Conservation (phyloP, 164 flowering plant species). For the Tetracentron sinense region DNA sequence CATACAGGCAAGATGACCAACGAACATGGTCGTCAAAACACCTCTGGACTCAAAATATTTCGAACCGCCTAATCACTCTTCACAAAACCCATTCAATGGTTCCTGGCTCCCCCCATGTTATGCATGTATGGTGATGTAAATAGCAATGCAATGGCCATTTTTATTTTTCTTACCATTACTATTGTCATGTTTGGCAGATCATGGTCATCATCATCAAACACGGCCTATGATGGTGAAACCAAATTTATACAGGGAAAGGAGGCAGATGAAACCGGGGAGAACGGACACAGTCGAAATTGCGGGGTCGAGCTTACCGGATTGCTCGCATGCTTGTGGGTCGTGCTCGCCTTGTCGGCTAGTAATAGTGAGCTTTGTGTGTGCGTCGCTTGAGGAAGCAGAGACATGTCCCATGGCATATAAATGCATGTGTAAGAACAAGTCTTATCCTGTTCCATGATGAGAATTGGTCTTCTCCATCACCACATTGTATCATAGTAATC, state of each 20-base stretch:
- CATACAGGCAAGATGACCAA: too few species aligned
- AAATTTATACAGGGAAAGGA: constrained; percentile 17
- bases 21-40: too few species aligned
- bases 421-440: constrained; percentile 76
- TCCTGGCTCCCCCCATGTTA: too few species aligned
- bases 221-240: constrained; percentile 9
- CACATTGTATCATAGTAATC: constrained; percentile 1
- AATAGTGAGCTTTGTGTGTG: constrained; percentile 78
- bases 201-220: constrained; percentile 22
- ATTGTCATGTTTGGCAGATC: too few species aligned
- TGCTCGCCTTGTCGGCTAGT: constrained; percentile 78
- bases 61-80: too few species aligned
- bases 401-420: constrained; percentile 85
- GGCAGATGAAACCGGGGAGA: constrained; percentile 7
- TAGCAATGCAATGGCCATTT: background rate
- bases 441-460: constrained; percentile 69
- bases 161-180: too few species aligned
- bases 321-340: too few species aligned
- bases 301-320: constrained; percentile 86
- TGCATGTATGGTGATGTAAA: too few species aligned
- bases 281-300: constrained; percentile 53
- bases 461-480: background rate
- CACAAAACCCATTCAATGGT: too few species aligned
- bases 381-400: constrained; percentile 69
- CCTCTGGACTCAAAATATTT: too few species aligned